A percentile compares a stretch with the other conserved stretches of the same genome.
These are phyloP conservation scores for Suillus alpinus DNA, from an alignment of 768 basidiomycete species.

Conservation along the genomic window DNA sequence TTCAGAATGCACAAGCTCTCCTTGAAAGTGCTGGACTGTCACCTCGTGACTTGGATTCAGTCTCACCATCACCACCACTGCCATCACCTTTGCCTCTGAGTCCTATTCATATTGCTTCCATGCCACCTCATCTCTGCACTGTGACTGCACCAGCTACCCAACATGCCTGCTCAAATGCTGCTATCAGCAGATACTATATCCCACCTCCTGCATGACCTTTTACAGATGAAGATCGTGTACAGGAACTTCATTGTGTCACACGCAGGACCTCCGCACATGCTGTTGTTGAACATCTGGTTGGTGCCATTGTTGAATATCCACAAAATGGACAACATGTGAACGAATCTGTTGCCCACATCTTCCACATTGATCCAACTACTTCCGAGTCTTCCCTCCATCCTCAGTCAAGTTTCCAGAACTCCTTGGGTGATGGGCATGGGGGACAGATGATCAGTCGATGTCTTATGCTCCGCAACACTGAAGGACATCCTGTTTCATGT, in stretches of 20 bases:
- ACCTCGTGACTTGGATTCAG: background rate
- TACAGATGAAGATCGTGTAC: background rate
- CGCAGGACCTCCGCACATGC: background rate
- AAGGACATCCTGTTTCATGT: background rate
- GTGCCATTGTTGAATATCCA: background rate
- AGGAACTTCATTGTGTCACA: background rate
- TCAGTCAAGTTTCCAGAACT: background rate
- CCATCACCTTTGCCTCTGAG: background rate
- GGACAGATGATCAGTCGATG: background rate
- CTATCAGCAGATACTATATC: background rate
- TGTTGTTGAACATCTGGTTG: background rate
- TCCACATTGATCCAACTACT: background rate
- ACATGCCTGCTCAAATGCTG: background rate
- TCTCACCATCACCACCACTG: background rate
- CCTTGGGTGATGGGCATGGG: background rate
- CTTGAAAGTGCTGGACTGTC: constrained; percentile 6
- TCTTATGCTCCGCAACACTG: background rate
- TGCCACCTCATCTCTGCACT: background rate
- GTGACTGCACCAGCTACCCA: background rate
- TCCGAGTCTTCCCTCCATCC: background rate
- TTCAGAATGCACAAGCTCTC: constrained; percentile 1
- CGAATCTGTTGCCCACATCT: background rate
- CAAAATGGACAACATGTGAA: background rate
- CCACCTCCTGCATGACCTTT: background rate
- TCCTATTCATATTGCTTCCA: background rate